phyloP scores from a whole-genome alignment of 805 yeast species.

The Candida coquimbonensis region DNA sequence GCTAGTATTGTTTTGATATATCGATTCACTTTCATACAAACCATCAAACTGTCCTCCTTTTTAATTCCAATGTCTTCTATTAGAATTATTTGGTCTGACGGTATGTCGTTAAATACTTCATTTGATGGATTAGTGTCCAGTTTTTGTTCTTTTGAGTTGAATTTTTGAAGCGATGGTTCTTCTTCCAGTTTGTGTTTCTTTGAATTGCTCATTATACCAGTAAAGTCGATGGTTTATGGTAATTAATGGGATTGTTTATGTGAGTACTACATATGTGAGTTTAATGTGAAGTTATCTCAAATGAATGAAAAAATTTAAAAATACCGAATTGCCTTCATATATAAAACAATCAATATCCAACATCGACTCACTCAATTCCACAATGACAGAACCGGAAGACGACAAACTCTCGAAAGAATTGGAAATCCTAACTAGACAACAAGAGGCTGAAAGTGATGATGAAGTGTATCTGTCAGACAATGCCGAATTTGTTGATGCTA shows the following conservation, averaged over 20 bases:
- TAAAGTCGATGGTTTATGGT: background rate
- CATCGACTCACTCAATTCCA: too few species aligned
- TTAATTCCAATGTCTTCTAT: constrained; percentile 12
- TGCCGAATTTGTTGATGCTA: constrained; percentile 39
- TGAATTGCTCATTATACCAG: background rate
- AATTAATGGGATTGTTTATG: too few species aligned
- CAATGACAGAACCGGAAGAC: background rate
- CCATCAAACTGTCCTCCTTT: background rate
- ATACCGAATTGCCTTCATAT: too few species aligned
- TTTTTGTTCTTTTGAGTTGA: background rate
- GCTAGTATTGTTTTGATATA: constrained; percentile 27
- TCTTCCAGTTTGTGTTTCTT: constrained; percentile 3
- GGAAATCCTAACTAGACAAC: constrained; percentile 18
- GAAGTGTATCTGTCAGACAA: constrained; percentile 35
- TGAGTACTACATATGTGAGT: too few species aligned
- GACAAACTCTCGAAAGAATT: constrained; percentile 6
- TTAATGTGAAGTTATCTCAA: too few species aligned
- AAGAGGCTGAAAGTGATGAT: constrained; percentile 26
- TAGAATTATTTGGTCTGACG: constrained; percentile 11
- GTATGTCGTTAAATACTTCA: background rate
- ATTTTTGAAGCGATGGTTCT: too few species aligned
- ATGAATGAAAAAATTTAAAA: too few species aligned
- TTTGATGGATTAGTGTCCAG: background rate
- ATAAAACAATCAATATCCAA: too few species aligned
- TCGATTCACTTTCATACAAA: constrained; percentile 19